Evolutionary conservation across 495 filamentous ascomycete genomes (phyloP).

Genomic region (Friedmanniomyces simplex): DNA sequence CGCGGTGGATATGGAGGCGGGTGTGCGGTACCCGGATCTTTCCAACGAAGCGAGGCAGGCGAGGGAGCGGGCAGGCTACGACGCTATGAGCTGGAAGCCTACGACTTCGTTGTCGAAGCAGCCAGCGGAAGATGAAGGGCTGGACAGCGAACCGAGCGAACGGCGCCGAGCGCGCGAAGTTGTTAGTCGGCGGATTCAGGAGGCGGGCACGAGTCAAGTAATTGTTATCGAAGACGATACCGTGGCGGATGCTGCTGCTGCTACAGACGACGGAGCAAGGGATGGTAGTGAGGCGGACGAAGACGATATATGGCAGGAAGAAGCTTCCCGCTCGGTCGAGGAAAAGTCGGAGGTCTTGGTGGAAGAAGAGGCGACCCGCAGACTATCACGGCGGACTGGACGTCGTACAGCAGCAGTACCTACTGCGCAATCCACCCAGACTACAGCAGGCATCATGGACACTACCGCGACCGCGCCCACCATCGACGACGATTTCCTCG

Average conservation of each 20-base stretch:
- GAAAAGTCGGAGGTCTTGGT: conserved; percentile 5
- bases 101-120: neutral
- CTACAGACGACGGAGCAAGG: no score
- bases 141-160: conserved; percentile 14
- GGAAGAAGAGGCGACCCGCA: no score
- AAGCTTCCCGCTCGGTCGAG: conserved; percentile 32
- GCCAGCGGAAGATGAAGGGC: neutral
- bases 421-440: neutral
- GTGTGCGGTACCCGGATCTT: neutral
- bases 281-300: no score
- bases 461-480: neutral
- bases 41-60: neutral
- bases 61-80: neutral
- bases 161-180: conserved; percentile 44
- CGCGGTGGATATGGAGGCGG: neutral
- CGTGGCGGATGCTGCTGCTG: conserved; percentile 1
- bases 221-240: conserved; percentile 3
- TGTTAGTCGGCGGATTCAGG: conserved; percentile 40
- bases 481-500: conserved; percentile 21
- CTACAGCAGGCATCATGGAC: neutral
- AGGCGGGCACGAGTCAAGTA: neutral
- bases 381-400: neutral
- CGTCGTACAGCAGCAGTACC: neutral
- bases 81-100: conserved; percentile 16
- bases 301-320: conserved; percentile 36